Percentiles rank a stretch among this genome's conserved stretches.
phyloP scores from a whole-genome alignment of 352 stramenopile genomes.

The Hyaloperonospora brassicae region DNA sequence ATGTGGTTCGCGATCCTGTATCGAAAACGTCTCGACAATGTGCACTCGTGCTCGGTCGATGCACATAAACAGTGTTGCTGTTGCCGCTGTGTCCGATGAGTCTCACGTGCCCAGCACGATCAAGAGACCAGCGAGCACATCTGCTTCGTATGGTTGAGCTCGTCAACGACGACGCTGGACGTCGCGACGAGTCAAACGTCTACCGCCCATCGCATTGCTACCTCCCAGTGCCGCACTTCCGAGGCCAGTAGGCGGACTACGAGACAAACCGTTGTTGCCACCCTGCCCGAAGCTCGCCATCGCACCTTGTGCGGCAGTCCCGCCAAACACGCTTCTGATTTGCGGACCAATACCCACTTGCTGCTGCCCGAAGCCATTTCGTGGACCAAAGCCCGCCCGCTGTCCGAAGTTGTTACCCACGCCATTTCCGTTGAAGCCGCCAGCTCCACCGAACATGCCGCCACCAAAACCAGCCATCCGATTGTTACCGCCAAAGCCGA shows the following conservation, averaged over 20 bases:
- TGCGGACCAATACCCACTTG: slow-evolving; percentile 9
- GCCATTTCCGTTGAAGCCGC: slow-evolving; percentile 7
- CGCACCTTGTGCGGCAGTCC: slow-evolving; percentile 5
- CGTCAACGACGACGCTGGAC: slow-evolving; percentile 9
- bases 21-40: neutral
- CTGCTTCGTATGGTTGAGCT: neutral
- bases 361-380: slow-evolving; percentile 9
- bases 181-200: slow-evolving; percentile 14
- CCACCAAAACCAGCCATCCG: slow-evolving; percentile 10
- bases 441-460: slow-evolving; percentile 3
- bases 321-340: slow-evolving; percentile 9
- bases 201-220: slow-evolving; percentile 7
- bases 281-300: slow-evolving; percentile 8
- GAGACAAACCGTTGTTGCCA: slow-evolving; percentile 12
- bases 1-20: neutral
- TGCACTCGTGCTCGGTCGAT: neutral
- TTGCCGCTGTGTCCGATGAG: no score
- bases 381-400: slow-evolving; percentile 1
- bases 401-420: neutral
- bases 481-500: slow-evolving; percentile 11
- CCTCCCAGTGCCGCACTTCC: slow-evolving; percentile 1
- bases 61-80: slow-evolving; percentile 2
- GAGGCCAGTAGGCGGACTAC: slow-evolving; percentile 2
- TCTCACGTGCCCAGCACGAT: neutral
- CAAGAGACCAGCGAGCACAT: neutral